phyloP scores from a whole-genome alignment of 345 rosid species.

The Salix udensis region DNA sequence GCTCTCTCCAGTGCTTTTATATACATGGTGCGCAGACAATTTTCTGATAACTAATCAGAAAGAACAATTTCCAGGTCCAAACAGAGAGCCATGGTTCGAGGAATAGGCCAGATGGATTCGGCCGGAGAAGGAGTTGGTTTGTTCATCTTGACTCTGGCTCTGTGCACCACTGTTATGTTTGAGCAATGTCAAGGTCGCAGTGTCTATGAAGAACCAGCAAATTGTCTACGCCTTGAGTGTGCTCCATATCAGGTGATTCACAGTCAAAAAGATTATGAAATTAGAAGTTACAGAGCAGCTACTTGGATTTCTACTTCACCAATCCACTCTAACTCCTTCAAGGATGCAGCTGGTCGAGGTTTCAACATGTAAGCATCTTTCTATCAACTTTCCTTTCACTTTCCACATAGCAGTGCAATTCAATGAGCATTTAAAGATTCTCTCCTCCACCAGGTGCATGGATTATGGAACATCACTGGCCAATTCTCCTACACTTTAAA shows the following conservation, averaged over 20 bases:
- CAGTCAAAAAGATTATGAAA: not conserved
- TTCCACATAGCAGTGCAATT: not conserved
- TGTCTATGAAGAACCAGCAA: not conserved
- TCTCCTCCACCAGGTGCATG: not conserved
- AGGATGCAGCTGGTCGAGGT: conserved; percentile 3
- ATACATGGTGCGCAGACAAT: not conserved
- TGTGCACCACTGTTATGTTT: not conserved
- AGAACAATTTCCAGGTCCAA: not conserved
- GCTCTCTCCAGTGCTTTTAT: not conserved
- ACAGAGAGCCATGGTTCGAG: not conserved
- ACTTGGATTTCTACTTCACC: conserved; percentile 6
- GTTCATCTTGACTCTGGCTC: not conserved
- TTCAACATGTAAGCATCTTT: conserved; percentile 14
- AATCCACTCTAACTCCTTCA: conserved; percentile 11
- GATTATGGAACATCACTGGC: not conserved
- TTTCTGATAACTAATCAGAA: no score
- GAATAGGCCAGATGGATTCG: not conserved
- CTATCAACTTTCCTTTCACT: not conserved
- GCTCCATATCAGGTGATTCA: not conserved
- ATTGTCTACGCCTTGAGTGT: not conserved
- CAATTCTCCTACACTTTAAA: not conserved
- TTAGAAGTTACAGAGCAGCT: not conserved
- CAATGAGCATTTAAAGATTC: not conserved
- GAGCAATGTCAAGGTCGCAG: not conserved
- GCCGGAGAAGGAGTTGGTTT: not conserved